phyloP scores from a whole-genome alignment of 1,139 yeast species.

The Blastobotrys ciferrii region DNA sequence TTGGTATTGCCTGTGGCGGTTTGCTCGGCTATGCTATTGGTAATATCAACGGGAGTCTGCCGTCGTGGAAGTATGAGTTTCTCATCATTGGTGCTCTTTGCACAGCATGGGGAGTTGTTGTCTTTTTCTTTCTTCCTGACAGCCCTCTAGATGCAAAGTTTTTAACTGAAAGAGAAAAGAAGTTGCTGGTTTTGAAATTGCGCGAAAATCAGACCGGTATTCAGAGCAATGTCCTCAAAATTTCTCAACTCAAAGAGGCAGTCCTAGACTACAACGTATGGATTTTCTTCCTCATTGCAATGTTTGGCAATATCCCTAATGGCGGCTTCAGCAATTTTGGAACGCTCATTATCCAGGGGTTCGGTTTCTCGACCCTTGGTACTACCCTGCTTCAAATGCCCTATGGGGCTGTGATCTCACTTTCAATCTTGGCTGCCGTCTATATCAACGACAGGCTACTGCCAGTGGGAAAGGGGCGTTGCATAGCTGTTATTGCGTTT shows the following conservation, averaged over 20 bases:
- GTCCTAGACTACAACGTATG: conserved; percentile 45
- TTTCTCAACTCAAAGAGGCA: conserved; percentile 48
- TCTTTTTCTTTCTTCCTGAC: conserved; percentile 50
- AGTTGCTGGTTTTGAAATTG: conserved; percentile 51
- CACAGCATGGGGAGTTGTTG: conserved; percentile 47
- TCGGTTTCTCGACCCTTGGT: conserved; percentile 30
- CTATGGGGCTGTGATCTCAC: conserved; percentile 27
- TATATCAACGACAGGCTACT: conserved; percentile 20
- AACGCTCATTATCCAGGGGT: conserved; percentile 29
- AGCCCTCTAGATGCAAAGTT: conserved; percentile 53
- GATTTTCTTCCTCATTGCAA: conserved; percentile 42
- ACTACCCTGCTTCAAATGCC: conserved; percentile 31
- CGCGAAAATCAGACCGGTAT: conserved; percentile 52
- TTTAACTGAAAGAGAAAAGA: conserved; percentile 49
- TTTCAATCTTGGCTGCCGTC: conserved; percentile 23
- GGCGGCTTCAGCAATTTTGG: conserved; percentile 45
- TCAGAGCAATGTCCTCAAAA: conserved; percentile 51
- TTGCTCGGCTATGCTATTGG: conserved; percentile 44
- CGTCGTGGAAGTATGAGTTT: conserved; percentile 44
- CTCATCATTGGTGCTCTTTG: conserved; percentile 32
- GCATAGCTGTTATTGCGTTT: conserved; percentile 19
- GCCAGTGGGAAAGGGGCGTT: conserved; percentile 19
- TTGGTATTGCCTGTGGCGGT: conserved; percentile 40
- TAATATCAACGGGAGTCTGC: conserved; percentile 32
- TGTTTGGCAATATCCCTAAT: conserved; percentile 47